Evolutionary conservation across 202 grass and related monocot genomes (phyloP), one percentile per base, ranked within the genome.

Genomic region (Musa balbisiana): DNA sequence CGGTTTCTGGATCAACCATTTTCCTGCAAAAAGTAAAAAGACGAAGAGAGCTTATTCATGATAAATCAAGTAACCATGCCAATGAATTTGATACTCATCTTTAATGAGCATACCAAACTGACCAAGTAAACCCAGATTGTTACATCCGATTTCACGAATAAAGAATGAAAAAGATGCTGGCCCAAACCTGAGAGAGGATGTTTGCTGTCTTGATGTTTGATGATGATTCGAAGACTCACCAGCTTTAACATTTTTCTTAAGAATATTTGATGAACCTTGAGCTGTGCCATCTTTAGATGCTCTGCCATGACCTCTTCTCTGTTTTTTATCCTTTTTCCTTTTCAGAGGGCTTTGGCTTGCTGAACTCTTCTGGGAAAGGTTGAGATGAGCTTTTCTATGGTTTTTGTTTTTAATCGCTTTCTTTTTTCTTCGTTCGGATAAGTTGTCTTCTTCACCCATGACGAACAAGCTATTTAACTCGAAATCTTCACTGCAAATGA

Each of bases 1-100:
- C 78, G 15, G 94, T 94, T 82, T 98, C 94, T 70, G 91, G 91
- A 86, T 98, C 91, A 60, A 98, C 91, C 29, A 76, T 89, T 84
- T 86, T 93, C 83, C 94, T 93, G 27, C 24, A 85, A 11, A 70
- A 69, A 76, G 19, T 55, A 72, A 2, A 78, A 24, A 3, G 49
- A 8, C 17, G 14, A 67, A 80, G n/a, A 83, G 58, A n/a, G 16
- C 23, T 56, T 26, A 53, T 60, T 67, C n/a, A 50, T 54, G 29
- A 53, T n/a, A 66, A 65, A 67, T 27, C 19, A n/a, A 76, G 55
- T 52, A 69, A 63, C 33, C 67, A 87, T 55, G 11, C 74, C 19
- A 79, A 81, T 72, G 5, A 27, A 8, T 84, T 72, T 67, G 25
- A 51, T 67, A 26, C 9, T 29, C 27, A 76, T 55, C 59, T 55